Conservation (phyloP, 2,329 filamentous ascomycete genomes). For the Cryphonectria parasitica region DNA sequence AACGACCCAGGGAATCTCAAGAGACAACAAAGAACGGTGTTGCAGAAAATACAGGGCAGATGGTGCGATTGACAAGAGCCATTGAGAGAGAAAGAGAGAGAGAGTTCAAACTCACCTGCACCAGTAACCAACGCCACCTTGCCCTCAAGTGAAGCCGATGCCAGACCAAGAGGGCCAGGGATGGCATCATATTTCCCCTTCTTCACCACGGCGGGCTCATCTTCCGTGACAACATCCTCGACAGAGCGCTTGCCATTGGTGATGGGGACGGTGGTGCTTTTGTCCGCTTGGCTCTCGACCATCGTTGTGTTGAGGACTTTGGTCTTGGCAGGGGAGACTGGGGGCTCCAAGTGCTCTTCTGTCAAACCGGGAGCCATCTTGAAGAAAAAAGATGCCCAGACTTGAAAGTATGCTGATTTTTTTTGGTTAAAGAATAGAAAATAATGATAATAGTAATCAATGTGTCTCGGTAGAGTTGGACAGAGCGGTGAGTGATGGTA, state of each 20-base stretch:
- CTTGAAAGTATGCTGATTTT: too few relatives aligned
- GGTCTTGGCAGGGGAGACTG: conserved; percentile 4
- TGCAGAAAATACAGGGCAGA: background rate
- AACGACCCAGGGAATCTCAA: background rate
- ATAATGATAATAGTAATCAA: background rate
- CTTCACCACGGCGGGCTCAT: conserved; percentile 24
- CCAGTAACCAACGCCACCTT: conserved; percentile 45
- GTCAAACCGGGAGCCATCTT: conserved; percentile 25
- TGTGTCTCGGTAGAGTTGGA: background rate
- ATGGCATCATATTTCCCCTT: conserved; percentile 43
- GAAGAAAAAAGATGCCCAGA: background rate
- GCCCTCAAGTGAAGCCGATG: conserved; percentile 44
- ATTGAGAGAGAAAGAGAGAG: background rate
- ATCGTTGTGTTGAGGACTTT: background rate
- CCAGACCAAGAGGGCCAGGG: conserved; percentile 44
- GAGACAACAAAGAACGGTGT: background rate
- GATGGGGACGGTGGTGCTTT: background rate
- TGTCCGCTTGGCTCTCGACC: background rate
- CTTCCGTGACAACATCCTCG: conserved; percentile 28
- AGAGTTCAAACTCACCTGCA: conserved; percentile 39
- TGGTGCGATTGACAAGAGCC: background rate
- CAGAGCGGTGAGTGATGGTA: background rate
- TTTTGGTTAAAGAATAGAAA: background rate
- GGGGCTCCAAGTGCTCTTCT: conserved; percentile 20
- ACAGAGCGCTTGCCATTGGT: conserved; percentile 24